Evolutionary conservation across 257 asterid species (phyloP).

Genomic region (Orobanche coerulescens): DNA sequence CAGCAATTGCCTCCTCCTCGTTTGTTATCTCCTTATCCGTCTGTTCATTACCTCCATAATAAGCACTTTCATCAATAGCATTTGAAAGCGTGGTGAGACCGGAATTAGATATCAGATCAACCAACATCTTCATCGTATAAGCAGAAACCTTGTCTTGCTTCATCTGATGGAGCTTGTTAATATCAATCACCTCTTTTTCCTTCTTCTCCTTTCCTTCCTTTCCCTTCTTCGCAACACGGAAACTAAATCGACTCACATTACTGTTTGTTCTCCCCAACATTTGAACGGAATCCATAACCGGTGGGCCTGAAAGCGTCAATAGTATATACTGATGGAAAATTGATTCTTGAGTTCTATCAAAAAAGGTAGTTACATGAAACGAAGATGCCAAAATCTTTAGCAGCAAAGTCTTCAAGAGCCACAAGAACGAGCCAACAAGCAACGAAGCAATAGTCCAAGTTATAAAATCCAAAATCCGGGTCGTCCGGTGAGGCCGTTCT

Average conservation of each 20-base stretch:
- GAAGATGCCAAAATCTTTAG: constrained; percentile 81
- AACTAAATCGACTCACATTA: constrained; percentile 51
- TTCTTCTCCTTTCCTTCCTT: constrained; percentile 67
- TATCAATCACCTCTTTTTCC: constrained; percentile 54
- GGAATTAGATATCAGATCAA: constrained; percentile 69
- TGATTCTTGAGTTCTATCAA: constrained; percentile 86
- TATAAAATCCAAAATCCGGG: constrained; percentile 44
- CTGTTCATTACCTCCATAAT: constrained; percentile 48
- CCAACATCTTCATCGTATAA: constrained; percentile 91
- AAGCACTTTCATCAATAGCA: constrained; percentile 50
- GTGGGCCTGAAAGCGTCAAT: constrained; percentile 63
- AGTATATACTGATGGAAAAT: constrained; percentile 78
- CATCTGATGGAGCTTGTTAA: constrained; percentile 74
- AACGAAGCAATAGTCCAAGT: constrained; percentile 68
- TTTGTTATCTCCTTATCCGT: constrained; percentile 73
- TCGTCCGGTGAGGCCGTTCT: constrained; percentile 24
- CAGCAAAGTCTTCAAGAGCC: constrained; percentile 79
- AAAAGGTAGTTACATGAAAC: constrained; percentile 78
- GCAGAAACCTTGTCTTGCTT: constrained; percentile 90
- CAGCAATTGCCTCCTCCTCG: constrained; percentile 92
- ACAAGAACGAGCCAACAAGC: constrained; percentile 61
- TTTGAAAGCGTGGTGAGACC: constrained; percentile 74
- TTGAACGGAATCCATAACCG: constrained; percentile 61
- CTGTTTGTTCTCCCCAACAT: constrained; percentile 50
- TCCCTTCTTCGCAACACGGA: constrained; percentile 48